These are phyloP conservation scores for Diphasiastrum complanatum DNA, from an alignment of 83 land plant genomes.

Conservation along the genomic window DNA sequence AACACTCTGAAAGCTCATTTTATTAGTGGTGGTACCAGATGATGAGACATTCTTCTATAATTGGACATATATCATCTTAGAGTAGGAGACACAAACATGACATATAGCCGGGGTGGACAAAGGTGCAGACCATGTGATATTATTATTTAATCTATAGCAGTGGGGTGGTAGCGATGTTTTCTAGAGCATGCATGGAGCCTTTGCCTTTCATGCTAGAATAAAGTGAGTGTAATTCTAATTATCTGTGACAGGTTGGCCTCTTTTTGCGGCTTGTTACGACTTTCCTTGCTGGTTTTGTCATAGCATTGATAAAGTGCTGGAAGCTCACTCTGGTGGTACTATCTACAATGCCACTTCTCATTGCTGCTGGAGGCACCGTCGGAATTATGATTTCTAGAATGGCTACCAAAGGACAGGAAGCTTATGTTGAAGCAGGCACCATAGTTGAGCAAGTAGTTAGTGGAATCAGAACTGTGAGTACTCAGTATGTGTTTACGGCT, in stretches of 20 bases:
- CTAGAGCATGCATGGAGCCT: too few relatives aligned
- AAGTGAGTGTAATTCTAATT: not conserved
- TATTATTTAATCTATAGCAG: too few relatives aligned
- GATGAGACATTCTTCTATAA: too few relatives aligned
- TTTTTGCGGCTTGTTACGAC: slow-evolving; percentile 55
- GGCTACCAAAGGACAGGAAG: slow-evolving; percentile 56
- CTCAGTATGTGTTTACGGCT: not conserved
- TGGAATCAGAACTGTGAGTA: slow-evolving; percentile 74
- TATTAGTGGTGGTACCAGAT: too few relatives aligned
- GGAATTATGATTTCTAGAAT: slow-evolving; percentile 41
- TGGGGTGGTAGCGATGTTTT: too few relatives aligned
- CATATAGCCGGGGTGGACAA: too few relatives aligned
- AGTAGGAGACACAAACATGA: too few relatives aligned
- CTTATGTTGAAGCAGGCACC: slow-evolving; percentile 65
- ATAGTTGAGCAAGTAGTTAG: slow-evolving; percentile 74
- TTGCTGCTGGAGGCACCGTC: slow-evolving; percentile 48
- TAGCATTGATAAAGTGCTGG: slow-evolving; percentile 77
- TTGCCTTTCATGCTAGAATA: not conserved
- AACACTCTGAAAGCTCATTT: too few relatives aligned
- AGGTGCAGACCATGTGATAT: too few relatives aligned
- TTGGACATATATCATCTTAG: too few relatives aligned
- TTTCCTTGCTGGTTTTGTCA: slow-evolving; percentile 59
- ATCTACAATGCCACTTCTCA: slow-evolving; percentile 51
- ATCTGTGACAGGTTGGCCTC: slow-evolving; percentile 81
- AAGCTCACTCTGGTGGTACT: slow-evolving; percentile 62